A percentile compares a stretch with the other conserved stretches of the same genome.
phyloP scores from a whole-genome alignment of 306 rosid genomes.

The Lagenaria siceraria region DNA sequence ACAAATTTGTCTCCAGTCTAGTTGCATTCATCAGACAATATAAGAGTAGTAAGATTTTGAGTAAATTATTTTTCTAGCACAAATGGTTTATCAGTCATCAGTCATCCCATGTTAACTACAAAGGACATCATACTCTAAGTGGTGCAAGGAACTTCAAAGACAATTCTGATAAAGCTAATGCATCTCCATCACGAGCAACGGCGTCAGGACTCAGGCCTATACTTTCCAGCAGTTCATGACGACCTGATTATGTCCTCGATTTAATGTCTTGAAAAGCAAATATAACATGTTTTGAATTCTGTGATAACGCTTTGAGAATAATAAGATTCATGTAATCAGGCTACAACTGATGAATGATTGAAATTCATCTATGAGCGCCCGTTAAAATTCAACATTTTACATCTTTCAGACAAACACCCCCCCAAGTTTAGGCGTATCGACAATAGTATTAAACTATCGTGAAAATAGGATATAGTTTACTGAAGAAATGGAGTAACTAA shows the following conservation, averaged over 20 bases:
- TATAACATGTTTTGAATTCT: neutral
- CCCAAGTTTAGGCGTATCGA: neutral
- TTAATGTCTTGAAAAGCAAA: neutral
- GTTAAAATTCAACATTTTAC: neutral
- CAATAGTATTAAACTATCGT: neutral
- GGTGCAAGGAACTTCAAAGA: constrained; percentile 76
- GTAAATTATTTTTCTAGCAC: neutral
- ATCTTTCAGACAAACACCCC: neutral
- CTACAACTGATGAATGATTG: neutral
- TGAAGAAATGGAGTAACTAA: neutral
- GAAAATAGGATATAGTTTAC: neutral
- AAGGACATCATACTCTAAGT: constrained; percentile 46
- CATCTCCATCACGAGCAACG: constrained; percentile 56
- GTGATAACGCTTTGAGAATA: neutral
- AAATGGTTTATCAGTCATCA: neutral
- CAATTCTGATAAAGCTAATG: constrained; percentile 64
- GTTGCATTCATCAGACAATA: constrained; percentile 13
- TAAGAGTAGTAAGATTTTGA: neutral
- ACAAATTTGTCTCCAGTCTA: constrained; percentile 80
- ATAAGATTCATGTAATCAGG: neutral
- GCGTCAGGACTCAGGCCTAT: constrained; percentile 48
- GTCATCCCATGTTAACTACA: neutral
- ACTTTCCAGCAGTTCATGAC: constrained; percentile 56
- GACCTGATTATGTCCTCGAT: constrained; percentile 31
- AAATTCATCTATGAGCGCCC: neutral